These are phyloP conservation scores for Colletotrichum cordylinicola DNA, from an alignment of 2,329 filamentous ascomycete genomes.

Conservation along the genomic window DNA sequence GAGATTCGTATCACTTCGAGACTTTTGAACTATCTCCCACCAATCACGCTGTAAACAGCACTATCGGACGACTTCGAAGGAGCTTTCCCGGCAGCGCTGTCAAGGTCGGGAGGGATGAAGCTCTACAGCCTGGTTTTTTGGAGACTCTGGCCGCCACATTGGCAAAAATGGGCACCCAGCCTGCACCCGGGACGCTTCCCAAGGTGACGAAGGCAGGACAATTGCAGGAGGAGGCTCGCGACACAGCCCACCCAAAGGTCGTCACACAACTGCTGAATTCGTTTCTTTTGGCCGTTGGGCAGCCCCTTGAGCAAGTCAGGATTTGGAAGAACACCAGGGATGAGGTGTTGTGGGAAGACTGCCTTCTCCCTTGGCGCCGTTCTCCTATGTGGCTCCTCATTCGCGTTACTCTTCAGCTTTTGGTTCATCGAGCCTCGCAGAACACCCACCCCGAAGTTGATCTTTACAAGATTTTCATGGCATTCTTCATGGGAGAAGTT, in stretches of 20 bases:
- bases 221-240: slow-evolving; percentile 45
- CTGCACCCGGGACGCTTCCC: slow-evolving; percentile 17
- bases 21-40: slow-evolving; percentile 38
- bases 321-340: slow-evolving; percentile 61
- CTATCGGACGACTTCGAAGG: slow-evolving; percentile 33
- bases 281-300: slow-evolving; percentile 45
- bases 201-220: slow-evolving; percentile 41
- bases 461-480: slow-evolving; percentile 58
- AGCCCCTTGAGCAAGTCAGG: slow-evolving; percentile 21
- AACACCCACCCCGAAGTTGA: neutral
- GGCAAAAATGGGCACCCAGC: slow-evolving; percentile 33
- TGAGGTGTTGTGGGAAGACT: slow-evolving; percentile 50
- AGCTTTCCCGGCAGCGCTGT: slow-evolving; percentile 31
- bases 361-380: slow-evolving; percentile 49
- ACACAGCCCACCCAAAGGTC: slow-evolving; percentile 54
- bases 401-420: slow-evolving; percentile 52
- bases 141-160: slow-evolving; percentile 27
- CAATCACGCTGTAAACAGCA: slow-evolving; percentile 29
- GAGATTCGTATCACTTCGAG: slow-evolving; percentile 30
- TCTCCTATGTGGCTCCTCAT: slow-evolving; percentile 62
- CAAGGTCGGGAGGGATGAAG: slow-evolving; percentile 20
- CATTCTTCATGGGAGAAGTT: slow-evolving; percentile 45
- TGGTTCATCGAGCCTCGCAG: neutral
- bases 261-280: slow-evolving; percentile 54
- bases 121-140: slow-evolving; percentile 24